Evolutionary conservation across 2,329 filamentous ascomycete genomes (phyloP).

Genomic region (Teratosphaeria gauchensis): DNA sequence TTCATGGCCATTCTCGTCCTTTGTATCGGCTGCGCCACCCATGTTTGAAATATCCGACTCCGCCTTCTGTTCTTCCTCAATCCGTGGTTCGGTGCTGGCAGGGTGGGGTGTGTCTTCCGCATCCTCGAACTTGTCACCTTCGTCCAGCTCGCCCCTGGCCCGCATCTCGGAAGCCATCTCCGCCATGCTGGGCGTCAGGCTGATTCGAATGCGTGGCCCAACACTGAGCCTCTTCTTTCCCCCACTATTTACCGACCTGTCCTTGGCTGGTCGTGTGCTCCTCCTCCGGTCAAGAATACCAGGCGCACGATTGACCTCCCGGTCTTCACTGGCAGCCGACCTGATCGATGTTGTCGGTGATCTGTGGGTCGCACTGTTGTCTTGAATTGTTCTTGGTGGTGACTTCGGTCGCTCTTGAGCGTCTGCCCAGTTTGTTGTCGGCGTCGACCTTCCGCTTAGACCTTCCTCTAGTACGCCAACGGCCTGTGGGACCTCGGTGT

Average conservation of each 20-base stretch:
- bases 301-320: slow-evolving; percentile 16
- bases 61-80: slow-evolving; percentile 12
- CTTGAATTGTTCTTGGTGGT: background rate
- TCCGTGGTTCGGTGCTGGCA: slow-evolving; percentile 5
- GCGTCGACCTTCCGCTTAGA: background rate
- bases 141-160: slow-evolving; percentile 13
- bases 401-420: background rate
- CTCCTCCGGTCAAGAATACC: slow-evolving; percentile 20
- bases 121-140: slow-evolving; percentile 57
- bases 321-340: background rate
- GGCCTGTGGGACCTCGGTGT: too few relatives aligned
- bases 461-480: background rate
- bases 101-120: slow-evolving; percentile 43
- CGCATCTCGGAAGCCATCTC: slow-evolving; percentile 18
- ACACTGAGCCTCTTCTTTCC: slow-evolving; percentile 9
- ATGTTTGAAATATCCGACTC: slow-evolving; percentile 3
- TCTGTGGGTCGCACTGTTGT: background rate
- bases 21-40: slow-evolving; percentile 8
- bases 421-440: background rate
- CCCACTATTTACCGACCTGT: slow-evolving; percentile 1
- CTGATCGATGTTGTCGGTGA: background rate
- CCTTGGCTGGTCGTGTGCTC: slow-evolving; percentile 10
- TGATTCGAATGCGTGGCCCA: slow-evolving; percentile 9
- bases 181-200: slow-evolving; percentile 11
- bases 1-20: background rate